Conservation (phyloP, 2,329 filamentous ascomycete genomes). For the Arthrobotrys entomopaga region DNA sequence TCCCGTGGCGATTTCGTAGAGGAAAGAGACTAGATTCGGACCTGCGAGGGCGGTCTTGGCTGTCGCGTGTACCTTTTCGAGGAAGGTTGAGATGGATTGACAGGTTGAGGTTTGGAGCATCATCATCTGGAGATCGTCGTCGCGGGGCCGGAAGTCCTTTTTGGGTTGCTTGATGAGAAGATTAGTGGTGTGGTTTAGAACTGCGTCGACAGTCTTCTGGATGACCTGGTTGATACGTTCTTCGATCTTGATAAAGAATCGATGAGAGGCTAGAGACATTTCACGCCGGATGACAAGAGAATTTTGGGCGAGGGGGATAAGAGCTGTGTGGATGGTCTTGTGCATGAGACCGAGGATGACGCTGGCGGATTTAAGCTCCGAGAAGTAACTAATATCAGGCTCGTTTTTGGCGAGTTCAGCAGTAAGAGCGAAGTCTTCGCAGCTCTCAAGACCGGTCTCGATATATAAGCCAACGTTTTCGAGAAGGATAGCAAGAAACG, state of each 20-base stretch:
- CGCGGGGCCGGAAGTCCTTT: constrained; percentile 86
- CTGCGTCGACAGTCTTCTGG: constrained; percentile 76
- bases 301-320: constrained; percentile 86
- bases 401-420: constrained; percentile 84
- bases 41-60: constrained; percentile 79
- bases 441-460: constrained; percentile 74
- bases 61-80: constrained; percentile 73
- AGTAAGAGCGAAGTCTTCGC: constrained; percentile 76
- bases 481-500: constrained; percentile 54
- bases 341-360: constrained; percentile 93
- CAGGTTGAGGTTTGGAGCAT: constrained; percentile 88
- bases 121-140: constrained; percentile 77
- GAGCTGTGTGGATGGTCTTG: constrained; percentile 87
- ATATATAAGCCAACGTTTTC: constrained; percentile 64
- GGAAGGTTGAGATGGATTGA: constrained; percentile 80
- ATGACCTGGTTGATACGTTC: constrained; percentile 80
- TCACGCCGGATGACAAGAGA: constrained; percentile 90
- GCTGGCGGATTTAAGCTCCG: constrained; percentile 80
- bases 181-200: constrained; percentile 78
- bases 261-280: constrained; percentile 76
- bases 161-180: constrained; percentile 82
- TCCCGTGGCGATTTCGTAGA: constrained; percentile 82
- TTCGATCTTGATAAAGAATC: constrained; percentile 70
- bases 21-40: constrained; percentile 82
- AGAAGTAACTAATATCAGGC: constrained; percentile 86